A percentile compares a stretch with the other conserved stretches of the same genome.
phyloP scores from a whole-genome alignment of 1,284 basidiomycete species.

The Phaffia rhodozyma region DNA sequence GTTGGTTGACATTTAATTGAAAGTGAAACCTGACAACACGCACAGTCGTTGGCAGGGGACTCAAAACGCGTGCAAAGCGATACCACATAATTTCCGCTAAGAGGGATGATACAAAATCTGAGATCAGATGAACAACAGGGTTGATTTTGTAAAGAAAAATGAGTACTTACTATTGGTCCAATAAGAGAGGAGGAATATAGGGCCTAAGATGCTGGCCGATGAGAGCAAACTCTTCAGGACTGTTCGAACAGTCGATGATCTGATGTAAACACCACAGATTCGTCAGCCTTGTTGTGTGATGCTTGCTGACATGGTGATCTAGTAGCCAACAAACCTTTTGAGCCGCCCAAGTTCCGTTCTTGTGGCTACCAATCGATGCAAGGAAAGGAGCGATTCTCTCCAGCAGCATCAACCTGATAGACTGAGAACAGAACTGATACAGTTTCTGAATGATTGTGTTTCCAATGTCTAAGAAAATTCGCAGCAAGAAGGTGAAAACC shows the following conservation, averaged over 20 bases:
- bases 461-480: conserved; percentile 74
- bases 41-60: conserved; percentile 65
- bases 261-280: conserved; percentile 6
- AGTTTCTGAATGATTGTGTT: conserved; percentile 97
- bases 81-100: conserved; percentile 8
- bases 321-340: conserved; percentile 48
- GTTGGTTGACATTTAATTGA: not conserved
- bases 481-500: not conserved
- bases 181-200: conserved; percentile 82
- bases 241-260: conserved; percentile 89
- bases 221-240: conserved; percentile 73
- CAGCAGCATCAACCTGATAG: conserved; percentile 73
- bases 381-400: conserved; percentile 87
- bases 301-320: conserved; percentile 3
- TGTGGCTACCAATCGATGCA: conserved; percentile 96
- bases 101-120: not conserved
- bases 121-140: too few species aligned
- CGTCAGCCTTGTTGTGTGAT: not conserved
- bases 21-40: not conserved
- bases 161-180: conserved; percentile 51
- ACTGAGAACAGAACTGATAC: conserved; percentile 75
- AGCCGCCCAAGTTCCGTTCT: conserved; percentile 99
- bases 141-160: too few species aligned
- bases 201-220: conserved; percentile 78
- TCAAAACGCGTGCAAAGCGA: conserved; percentile 79